These are phyloP conservation scores for Leptographium wingfieldii DNA, from an alignment of 2,329 filamentous ascomycete genomes.

Conservation along the genomic window DNA sequence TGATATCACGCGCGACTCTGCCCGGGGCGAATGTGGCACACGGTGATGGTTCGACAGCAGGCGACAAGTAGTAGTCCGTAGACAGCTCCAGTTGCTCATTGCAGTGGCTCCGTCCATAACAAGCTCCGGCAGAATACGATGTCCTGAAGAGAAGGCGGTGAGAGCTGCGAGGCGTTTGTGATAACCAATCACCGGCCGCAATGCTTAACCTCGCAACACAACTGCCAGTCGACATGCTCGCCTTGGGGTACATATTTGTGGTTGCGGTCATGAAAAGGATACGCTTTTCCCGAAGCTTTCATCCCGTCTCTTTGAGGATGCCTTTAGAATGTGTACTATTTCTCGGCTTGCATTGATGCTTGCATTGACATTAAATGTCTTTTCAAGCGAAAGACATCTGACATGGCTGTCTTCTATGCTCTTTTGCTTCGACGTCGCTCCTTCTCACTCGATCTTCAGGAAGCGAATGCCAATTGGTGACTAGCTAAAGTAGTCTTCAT, in stretches of 20 bases:
- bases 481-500: neutral
- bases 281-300: neutral
- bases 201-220: neutral
- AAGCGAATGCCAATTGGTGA: neutral
- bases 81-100: neutral
- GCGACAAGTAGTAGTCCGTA: neutral
- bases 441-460: neutral
- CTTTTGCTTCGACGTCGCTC: neutral
- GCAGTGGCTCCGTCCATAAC: neutral
- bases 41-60: neutral
- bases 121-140: conserved; percentile 6
- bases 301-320: neutral
- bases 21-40: neutral
- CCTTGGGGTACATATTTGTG: neutral
- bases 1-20: neutral
- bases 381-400: neutral
- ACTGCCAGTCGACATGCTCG: neutral
- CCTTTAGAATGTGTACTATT: neutral
- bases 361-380: neutral
- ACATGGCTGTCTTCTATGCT: neutral
- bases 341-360: neutral
- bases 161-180: conserved; percentile 2
- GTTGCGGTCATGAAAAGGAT: neutral
- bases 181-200: conserved; percentile 1
- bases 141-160: conserved; percentile 6